phyloP scores from a whole-genome alignment of 2,329 filamentous ascomycete genomes.

The Colletotrichum sublineola region DNA sequence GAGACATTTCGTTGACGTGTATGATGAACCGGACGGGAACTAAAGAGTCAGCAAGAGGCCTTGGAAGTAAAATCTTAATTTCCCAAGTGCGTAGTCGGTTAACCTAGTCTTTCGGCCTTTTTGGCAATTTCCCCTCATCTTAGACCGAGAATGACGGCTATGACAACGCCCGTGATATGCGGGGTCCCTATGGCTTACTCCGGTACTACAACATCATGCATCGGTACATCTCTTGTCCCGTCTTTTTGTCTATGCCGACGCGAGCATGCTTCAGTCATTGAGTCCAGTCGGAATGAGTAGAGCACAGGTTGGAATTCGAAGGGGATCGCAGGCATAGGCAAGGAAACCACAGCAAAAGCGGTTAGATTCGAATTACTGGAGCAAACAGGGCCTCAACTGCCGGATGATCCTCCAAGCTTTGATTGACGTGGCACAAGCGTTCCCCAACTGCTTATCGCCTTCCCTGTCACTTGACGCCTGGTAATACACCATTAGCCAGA shows the following conservation, averaged over 20 bases:
- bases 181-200: not conserved
- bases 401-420: not conserved
- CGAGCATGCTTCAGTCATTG: not conserved
- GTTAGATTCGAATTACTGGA: not conserved
- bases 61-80: not conserved
- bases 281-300: fast-evolving
- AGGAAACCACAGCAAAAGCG: not conserved
- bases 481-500: not conserved
- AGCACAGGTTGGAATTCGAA: not conserved
- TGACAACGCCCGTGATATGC: not conserved
- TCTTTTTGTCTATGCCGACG: not conserved
- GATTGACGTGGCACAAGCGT: not conserved
- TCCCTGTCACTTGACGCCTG: not conserved
- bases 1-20: not conserved
- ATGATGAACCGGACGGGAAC: not conserved
- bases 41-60: not conserved
- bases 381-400: not conserved
- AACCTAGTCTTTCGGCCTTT: not conserved
- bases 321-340: not conserved
- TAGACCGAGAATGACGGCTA: not conserved
- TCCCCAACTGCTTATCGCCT: not conserved
- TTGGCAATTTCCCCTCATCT: constrained; percentile 9
- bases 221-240: not conserved
- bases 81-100: not conserved
- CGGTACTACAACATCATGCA: not conserved